phyloP scores from a whole-genome alignment of 148 eudicot genomes.

The Drosera capensis region DNA sequence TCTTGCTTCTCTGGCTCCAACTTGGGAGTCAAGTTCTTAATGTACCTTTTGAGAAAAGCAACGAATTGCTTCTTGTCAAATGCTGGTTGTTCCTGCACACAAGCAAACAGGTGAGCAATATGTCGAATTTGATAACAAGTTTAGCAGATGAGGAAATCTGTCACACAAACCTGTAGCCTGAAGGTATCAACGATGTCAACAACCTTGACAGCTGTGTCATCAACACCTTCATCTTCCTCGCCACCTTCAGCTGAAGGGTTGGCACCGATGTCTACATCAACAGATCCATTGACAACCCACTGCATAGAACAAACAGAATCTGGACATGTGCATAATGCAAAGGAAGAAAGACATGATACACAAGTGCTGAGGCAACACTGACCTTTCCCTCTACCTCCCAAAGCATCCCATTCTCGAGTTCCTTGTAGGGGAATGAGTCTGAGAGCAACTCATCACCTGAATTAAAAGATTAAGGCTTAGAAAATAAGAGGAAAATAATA shows the following conservation, averaged over 20 bases:
- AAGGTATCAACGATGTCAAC: constrained; percentile 65
- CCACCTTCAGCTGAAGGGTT: constrained; percentile 93
- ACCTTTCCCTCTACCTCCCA: constrained; percentile 98
- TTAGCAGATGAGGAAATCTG: too few species aligned
- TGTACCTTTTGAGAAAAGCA: constrained; percentile 36
- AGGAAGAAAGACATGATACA: not conserved
- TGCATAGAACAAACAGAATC: constrained; percentile 10
- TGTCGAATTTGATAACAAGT: not conserved
- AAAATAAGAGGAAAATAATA: too few species aligned
- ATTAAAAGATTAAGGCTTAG: too few species aligned
- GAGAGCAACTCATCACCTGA: constrained; percentile 89
- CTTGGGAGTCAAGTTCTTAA: constrained; percentile 37
- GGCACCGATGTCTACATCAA: constrained; percentile 76
- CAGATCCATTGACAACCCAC: constrained; percentile 72
- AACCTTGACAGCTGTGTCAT: constrained; percentile 39
- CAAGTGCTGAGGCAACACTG: not conserved
- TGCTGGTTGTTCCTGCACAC: constrained; percentile 41
- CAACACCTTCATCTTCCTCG: constrained; percentile 53
- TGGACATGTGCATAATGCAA: not conserved
- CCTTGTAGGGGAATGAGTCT: constrained; percentile 72
- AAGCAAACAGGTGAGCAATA: not conserved
- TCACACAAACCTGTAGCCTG: constrained; percentile 71
- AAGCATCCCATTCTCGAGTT: constrained; percentile 41
- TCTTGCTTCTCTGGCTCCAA: constrained; percentile 31
- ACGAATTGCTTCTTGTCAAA: constrained; percentile 51